Percentiles rank a stretch among this genome's conserved stretches.
These are phyloP conservation scores for Ilex aquifolium DNA, from an alignment of 257 asterid species.

Conservation along the genomic window DNA sequence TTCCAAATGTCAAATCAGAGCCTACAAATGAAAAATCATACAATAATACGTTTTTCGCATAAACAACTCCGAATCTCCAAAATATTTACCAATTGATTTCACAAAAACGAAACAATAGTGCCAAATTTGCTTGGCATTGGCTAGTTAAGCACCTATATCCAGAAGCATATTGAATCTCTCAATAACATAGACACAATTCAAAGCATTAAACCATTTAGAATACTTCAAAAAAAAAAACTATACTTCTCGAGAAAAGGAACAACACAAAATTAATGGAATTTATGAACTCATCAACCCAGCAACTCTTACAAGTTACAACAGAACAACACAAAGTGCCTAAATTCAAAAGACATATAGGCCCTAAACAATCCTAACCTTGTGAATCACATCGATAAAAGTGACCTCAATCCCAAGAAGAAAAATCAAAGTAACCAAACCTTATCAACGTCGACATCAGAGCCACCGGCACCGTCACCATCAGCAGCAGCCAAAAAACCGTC, in stretches of 20 bases:
- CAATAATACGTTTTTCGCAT: background rate
- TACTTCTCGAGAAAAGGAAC: no score
- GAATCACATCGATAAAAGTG: background rate
- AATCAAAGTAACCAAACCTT: no score
- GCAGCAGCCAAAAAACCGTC: background rate
- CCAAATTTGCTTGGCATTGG: background rate
- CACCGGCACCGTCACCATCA: conserved; percentile 28
- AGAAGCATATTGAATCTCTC: background rate
- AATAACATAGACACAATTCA: background rate
- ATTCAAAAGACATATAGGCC: no score
- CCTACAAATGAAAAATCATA: background rate
- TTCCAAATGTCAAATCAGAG: background rate
- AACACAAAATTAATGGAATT: no score
- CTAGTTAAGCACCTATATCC: background rate
- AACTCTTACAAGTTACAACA: no score
- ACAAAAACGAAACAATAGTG: no score
- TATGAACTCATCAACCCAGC: no score
- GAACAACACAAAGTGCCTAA: no score
- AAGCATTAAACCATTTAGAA: no score
- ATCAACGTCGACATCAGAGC: conserved; percentile 11
- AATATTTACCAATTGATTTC: background rate
- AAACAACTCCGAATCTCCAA: background rate
- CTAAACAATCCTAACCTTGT: no score
- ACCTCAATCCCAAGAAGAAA: background rate
- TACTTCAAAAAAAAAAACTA: no score